phyloP scores from a whole-genome alignment of 441 rosid genomes.

The Pelargonium myrrhifolium region DNA sequence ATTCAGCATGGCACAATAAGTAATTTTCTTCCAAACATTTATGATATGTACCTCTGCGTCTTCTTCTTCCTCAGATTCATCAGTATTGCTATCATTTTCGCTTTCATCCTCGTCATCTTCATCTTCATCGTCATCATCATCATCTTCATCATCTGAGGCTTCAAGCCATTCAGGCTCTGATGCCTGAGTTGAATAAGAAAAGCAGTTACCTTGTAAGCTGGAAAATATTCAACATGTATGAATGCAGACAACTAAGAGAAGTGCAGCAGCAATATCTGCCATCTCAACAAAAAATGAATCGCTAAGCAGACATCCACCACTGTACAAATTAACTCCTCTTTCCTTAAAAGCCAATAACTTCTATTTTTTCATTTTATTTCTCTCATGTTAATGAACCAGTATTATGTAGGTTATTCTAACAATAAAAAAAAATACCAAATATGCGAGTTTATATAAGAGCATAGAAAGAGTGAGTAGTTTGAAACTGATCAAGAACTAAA shows the following conservation, averaged over 20 bases:
- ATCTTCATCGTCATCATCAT: constrained; percentile 58
- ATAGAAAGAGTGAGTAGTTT: not conserved
- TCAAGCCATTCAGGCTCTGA: constrained; percentile 91
- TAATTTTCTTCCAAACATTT: not conserved
- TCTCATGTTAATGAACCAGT: not conserved
- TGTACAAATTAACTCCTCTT: not conserved
- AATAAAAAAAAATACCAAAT: not conserved
- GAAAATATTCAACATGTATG: constrained; percentile 6
- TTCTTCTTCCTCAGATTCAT: constrained; percentile 53
- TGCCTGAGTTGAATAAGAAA: constrained; percentile 41
- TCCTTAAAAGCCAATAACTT: not conserved
- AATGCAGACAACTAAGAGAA: not conserved
- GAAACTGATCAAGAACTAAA: too few species aligned
- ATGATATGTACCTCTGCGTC: constrained; percentile 39
- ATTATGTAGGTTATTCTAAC: not conserved
- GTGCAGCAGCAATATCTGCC: not conserved
- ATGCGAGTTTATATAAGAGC: not conserved
- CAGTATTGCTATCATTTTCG: constrained; percentile 38
- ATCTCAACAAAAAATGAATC: not conserved
- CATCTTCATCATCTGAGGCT: constrained; percentile 81
- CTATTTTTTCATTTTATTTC: not conserved
- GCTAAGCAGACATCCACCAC: not conserved
- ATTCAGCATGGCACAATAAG: not conserved
- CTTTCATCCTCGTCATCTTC: constrained; percentile 33
- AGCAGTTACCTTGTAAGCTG: constrained; percentile 10